Conservation (phyloP, 2,329 filamentous ascomycete species). For the Cytospora piceicola region DNA sequence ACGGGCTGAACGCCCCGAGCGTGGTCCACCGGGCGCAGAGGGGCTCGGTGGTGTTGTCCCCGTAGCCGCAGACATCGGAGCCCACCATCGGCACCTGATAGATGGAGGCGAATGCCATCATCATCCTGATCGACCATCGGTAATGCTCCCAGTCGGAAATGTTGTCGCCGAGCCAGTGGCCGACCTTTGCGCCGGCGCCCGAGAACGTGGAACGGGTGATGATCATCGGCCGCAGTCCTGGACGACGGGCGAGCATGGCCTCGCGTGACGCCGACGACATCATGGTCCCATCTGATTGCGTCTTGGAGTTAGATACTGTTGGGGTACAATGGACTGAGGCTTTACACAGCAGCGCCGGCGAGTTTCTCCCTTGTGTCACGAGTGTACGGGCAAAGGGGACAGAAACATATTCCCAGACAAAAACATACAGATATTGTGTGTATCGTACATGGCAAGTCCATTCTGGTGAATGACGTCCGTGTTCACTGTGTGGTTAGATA, state of each 20-base stretch:
- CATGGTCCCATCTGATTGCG: conserved; percentile 69
- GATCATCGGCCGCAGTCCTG: conserved; percentile 66
- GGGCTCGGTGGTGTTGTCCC: conserved; percentile 65
- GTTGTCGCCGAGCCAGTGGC: conserved; percentile 66
- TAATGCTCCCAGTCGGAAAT: conserved; percentile 61
- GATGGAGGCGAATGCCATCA: conserved; percentile 64
- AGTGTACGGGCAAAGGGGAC: not conserved
- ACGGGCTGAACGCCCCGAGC: conserved; percentile 73
- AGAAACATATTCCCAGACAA: not conserved
- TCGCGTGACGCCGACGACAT: conserved; percentile 69
- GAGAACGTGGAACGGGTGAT: conserved; percentile 79
- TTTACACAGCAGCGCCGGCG: not conserved
- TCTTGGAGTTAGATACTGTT: conserved; percentile 20
- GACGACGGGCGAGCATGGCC: conserved; percentile 69
- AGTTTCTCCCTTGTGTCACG: not conserved
- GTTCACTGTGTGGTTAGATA: conserved; percentile 64
- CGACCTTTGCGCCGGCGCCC: conserved; percentile 67
- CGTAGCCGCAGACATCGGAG: conserved; percentile 79
- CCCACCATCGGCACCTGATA: conserved; percentile 73
- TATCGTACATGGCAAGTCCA: conserved; percentile 71
- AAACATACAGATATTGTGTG: conserved; percentile 25
- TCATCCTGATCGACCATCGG: conserved; percentile 59
- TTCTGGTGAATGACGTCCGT: conserved; percentile 71
- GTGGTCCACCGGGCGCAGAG: conserved; percentile 78
- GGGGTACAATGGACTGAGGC: not conserved